phyloP scores from a whole-genome alignment of 2,329 filamentous ascomycete species.

The Lasiodiplodia gonubiensis region DNA sequence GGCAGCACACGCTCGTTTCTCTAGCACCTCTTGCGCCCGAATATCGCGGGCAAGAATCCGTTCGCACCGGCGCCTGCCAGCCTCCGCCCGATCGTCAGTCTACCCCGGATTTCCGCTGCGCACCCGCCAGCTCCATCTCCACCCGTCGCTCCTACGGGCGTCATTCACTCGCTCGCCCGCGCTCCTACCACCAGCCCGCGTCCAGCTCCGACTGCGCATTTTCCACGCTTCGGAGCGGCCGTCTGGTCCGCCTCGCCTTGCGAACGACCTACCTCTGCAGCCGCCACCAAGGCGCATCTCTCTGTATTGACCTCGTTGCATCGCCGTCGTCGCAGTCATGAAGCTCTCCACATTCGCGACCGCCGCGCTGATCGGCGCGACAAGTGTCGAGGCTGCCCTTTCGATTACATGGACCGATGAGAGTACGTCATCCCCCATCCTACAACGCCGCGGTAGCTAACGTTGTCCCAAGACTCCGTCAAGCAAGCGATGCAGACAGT shows the following conservation, averaged over 20 bases:
- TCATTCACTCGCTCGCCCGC: constrained; percentile 23
- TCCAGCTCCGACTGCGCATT: constrained; percentile 9
- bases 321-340: constrained; percentile 34
- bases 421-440: not conserved
- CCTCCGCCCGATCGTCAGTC: constrained; percentile 9
- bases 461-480: constrained; percentile 16
- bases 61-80: constrained; percentile 3
- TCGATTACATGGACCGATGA: constrained; percentile 33
- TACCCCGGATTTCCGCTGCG: constrained; percentile 28
- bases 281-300: constrained; percentile 6
- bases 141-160: constrained; percentile 10
- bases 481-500: constrained; percentile 22
- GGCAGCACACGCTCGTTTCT: constrained; percentile 16
- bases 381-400: constrained; percentile 40
- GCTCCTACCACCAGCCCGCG: constrained; percentile 21
- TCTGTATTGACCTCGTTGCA: not conserved
- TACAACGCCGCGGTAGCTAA: not conserved
- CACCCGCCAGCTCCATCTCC: constrained; percentile 28
- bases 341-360: constrained; percentile 43
- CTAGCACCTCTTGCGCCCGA: not conserved
- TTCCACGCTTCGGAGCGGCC: not conserved
- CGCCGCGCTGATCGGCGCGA: constrained; percentile 40
- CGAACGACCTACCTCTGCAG: not conserved
- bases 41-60: not conserved
- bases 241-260: not conserved